Conservation (phyloP, 192 early-diverging fungal species). For the Backusella liffmaniae region DNA sequence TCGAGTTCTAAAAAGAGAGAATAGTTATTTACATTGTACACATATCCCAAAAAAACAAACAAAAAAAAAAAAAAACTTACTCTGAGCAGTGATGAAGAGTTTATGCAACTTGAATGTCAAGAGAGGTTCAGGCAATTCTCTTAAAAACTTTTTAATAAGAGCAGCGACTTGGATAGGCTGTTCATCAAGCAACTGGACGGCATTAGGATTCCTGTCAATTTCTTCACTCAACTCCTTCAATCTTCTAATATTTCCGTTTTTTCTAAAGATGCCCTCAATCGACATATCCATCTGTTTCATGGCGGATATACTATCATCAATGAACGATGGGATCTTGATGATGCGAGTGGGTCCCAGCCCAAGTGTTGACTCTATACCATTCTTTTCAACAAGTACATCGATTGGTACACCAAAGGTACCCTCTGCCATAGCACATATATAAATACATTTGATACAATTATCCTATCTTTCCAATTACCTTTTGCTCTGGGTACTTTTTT, state of each 20-base stretch:
- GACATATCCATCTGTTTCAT: constrained; percentile 81
- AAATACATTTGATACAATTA: background rate
- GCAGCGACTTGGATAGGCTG: constrained; percentile 92
- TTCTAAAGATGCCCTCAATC: constrained; percentile 96
- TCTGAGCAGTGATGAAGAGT: constrained; percentile 82
- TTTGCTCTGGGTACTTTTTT: constrained; percentile 44
- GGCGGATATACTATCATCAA: constrained; percentile 76
- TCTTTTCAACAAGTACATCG: constrained; percentile 79
- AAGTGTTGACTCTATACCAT: constrained; percentile 79
- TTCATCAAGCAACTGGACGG: constrained; percentile 69
- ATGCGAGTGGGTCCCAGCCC: constrained; percentile 65
- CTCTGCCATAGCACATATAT: constrained; percentile 31
- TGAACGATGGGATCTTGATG: constrained; percentile 80
- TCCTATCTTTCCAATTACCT: constrained; percentile 37
- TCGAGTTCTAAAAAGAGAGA: constrained; percentile 42
- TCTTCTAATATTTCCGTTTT: constrained; percentile 97
- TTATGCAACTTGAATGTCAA: constrained; percentile 87
- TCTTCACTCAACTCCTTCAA: constrained; percentile 84
- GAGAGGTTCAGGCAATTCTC: constrained; percentile 96
- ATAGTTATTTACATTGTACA: background rate
- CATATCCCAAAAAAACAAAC: background rate
- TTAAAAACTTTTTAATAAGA: constrained; percentile 93
- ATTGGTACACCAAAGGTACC: constrained; percentile 93
- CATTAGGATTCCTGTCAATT: constrained; percentile 82
- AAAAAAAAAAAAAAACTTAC: constrained; percentile 32